phyloP scores from a whole-genome alignment of 306 rosid genomes.

The Gastrolobium bilobum region DNA sequence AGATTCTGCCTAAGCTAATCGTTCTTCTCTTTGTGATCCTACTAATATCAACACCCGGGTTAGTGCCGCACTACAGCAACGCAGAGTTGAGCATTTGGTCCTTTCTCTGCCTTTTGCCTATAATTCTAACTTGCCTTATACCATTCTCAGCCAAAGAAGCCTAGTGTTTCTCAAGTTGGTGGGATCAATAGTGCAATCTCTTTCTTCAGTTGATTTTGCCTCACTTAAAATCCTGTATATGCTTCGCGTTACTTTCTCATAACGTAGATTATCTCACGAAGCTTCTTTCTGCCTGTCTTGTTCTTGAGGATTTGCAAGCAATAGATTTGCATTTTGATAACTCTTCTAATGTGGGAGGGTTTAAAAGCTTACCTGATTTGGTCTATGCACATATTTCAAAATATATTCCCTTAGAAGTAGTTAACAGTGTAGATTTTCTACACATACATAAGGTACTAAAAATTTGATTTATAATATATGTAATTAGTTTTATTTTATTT shows the following conservation, averaged over 20 bases:
- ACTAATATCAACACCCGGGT: no score
- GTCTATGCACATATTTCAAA: not conserved
- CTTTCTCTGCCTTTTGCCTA: no score
- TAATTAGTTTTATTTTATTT: no score
- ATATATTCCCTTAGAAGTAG: fast-evolving
- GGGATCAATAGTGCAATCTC: not conserved
- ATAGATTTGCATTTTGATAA: fast-evolving
- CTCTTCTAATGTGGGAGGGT: not conserved
- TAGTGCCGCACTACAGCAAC: no score
- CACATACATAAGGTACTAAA: not conserved
- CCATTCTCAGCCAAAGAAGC: no score
- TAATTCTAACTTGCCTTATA: no score
- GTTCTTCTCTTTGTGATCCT: no score
- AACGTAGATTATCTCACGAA: fast-evolving
- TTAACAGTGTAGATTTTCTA: not conserved
- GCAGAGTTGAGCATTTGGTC: no score
- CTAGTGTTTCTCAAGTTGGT: no score
- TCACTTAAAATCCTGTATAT: constrained; percentile 4
- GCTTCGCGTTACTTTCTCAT: fast-evolving
- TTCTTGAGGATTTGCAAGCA: constrained; percentile 2
- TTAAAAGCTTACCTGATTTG: not conserved
- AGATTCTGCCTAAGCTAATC: no score
- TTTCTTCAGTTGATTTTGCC: not conserved
- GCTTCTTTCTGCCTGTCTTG: not conserved
- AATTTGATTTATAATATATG: no score